These are phyloP conservation scores for Solanum ossicruentum DNA, from an alignment of 257 asterid species.

Conservation along the genomic window DNA sequence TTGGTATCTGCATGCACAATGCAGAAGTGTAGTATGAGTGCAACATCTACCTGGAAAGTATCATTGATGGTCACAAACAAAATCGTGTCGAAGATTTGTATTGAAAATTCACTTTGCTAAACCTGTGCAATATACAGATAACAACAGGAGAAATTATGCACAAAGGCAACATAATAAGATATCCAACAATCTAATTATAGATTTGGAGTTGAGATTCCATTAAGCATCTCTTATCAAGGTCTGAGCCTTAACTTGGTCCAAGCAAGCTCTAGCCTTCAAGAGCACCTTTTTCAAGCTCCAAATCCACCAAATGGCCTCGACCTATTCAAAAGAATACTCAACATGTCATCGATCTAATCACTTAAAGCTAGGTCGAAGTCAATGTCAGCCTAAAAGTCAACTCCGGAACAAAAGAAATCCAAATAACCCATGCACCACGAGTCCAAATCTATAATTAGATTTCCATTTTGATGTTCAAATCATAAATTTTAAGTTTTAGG, in stretches of 20 bases:
- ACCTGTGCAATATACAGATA: neutral
- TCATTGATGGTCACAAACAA: neutral
- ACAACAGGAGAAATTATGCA: neutral
- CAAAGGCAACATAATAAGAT: neutral
- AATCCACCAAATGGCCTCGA: neutral
- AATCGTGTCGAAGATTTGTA: neutral
- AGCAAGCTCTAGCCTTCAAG: neutral
- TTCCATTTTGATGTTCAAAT: neutral
- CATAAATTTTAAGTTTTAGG: neutral
- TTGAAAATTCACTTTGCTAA: neutral
- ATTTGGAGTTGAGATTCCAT: no score
- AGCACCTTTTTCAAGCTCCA: neutral
- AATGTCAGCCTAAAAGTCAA: no score
- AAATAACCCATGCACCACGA: neutral
- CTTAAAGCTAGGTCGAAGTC: neutral
- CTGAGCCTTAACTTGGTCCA: neutral
- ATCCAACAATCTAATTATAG: no score
- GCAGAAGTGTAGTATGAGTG: neutral
- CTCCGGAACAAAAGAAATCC: neutral
- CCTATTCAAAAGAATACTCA: neutral
- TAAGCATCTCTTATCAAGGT: neutral
- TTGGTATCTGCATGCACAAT: neutral
- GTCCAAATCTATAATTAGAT: neutral
- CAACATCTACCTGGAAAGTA: neutral
- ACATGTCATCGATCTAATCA: neutral